Conservation (phyloP, 2,329 filamentous ascomycete genomes). For the Clonostachys chloroleuca region DNA sequence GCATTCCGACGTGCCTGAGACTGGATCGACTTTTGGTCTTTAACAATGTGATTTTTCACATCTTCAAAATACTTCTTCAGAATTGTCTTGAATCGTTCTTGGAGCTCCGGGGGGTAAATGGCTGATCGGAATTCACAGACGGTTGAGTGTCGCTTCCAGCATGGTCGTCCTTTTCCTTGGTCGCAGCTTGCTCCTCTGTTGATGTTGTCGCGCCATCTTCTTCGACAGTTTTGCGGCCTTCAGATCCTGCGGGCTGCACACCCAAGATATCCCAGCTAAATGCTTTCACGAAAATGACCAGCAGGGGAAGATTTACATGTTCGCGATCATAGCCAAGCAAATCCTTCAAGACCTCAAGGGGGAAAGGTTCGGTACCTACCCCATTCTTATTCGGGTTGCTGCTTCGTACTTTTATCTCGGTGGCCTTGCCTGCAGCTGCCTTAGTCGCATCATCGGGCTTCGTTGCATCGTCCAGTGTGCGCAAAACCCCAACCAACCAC, state of each 20-base stretch:
- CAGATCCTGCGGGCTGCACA: conserved; percentile 63
- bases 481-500: conserved; percentile 86
- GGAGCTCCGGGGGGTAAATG: conserved; percentile 71
- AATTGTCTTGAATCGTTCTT: conserved; percentile 82
- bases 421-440: conserved; percentile 58
- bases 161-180: conserved; percentile 22
- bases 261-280: conserved; percentile 96
- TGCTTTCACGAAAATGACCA: conserved; percentile 92
- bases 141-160: neutral
- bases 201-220: conserved; percentile 67
- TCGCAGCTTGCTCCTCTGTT: conserved; percentile 44
- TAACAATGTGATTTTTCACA: conserved; percentile 80
- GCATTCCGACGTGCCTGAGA: conserved; percentile 91
- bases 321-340: conserved; percentile 90
- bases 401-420: conserved; percentile 51
- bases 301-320: conserved; percentile 82
- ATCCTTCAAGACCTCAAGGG: conserved; percentile 95
- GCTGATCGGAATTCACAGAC: conserved; percentile 54
- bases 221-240: conserved; percentile 79
- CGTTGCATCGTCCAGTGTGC: conserved; percentile 68
- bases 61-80: conserved; percentile 88
- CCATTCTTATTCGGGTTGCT: conserved; percentile 48
- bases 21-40: conserved; percentile 87
- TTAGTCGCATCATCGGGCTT: conserved; percentile 60
- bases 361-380: conserved; percentile 82